A percentile compares a stretch with the other conserved stretches of the same genome.
phyloP scores from a whole-genome alignment of 768 basidiomycete genomes.

The Hericium rajendrae region DNA sequence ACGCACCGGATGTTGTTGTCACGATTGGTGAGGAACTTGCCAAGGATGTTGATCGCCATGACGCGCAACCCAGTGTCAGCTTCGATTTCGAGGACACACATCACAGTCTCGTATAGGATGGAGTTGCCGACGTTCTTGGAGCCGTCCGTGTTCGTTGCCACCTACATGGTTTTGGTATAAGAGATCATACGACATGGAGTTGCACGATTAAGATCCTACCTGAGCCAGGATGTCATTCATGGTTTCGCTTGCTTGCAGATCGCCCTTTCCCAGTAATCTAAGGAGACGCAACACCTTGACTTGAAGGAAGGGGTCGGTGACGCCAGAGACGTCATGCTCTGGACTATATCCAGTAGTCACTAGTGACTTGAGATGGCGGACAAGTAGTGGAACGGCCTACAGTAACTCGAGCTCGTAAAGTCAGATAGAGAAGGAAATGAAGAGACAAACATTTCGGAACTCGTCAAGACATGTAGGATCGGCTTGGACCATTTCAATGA shows the following conservation, averaged over 20 bases:
- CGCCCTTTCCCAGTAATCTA: constrained; percentile 78
- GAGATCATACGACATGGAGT: too few species aligned
- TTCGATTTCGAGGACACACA: constrained; percentile 85
- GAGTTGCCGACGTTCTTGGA: constrained; percentile 98
- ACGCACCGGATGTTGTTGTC: constrained; percentile 96
- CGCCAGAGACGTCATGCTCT: constrained; percentile 98
- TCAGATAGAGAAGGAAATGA: constrained; percentile 1
- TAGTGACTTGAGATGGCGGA: constrained; percentile 89
- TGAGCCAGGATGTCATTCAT: constrained; percentile 99
- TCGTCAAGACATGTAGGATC: constrained; percentile 68
- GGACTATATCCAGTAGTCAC: constrained; percentile 96
- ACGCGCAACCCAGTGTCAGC: constrained; percentile 92
- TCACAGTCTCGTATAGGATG: constrained; percentile 94
- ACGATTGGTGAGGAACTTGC: constrained; percentile 93
- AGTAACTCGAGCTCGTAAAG: constrained; percentile 3
- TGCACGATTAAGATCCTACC: constrained; percentile 28
- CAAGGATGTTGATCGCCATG: constrained; percentile 99
- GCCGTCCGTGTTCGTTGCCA: constrained; percentile 98
- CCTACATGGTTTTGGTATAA: constrained; percentile 33
- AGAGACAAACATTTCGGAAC: constrained; percentile 73
- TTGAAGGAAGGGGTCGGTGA: constrained; percentile 93
- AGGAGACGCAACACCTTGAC: constrained; percentile 87
- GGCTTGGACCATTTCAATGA: constrained; percentile 86
- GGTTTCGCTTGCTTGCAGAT: constrained; percentile 79
- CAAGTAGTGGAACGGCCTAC: constrained; percentile 86